Evolutionary conservation across 495 filamentous ascomycete genomes (phyloP), one percentile per base, ranked within the genome.

Genomic region (Penicillium canescens): DNA sequence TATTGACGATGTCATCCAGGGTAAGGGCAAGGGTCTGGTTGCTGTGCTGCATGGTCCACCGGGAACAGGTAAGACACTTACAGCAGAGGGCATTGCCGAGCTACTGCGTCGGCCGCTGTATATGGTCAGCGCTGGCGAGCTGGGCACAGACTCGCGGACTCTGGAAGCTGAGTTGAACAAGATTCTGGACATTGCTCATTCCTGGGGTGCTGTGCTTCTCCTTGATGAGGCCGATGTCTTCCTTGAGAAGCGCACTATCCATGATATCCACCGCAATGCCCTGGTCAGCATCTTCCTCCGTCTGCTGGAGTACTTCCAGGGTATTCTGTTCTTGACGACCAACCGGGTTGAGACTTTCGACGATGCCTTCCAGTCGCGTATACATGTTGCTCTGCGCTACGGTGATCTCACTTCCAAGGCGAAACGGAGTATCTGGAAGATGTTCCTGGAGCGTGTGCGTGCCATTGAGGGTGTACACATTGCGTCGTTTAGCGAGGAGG

Each of bases 61-160:
- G 1, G 90, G 91, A 21, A 92, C 89, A 1, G 91, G 91, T 42
- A 96, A 96, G 75, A 96, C 91, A 0, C 78, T 96, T 3, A 96
- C 91, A 0, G 92, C 90, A 4, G 91, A 96, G 61, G 86, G 88
- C 13, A 94, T 96, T 55, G 86, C 87, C 3, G 91, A 94, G 64
- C 79, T 91, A 4, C 82, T 95, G 37, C 83, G 87, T 60, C 86
- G 88, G 34, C 92, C 92, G 2, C 72, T 96, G 10, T 95, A 96
- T 65, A 90, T 87, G 83, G 89, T 94, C 51, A 85, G 80, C 40
- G 88, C 88, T 2, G 90, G 90, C 31, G 90, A 94, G 59, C 72
- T 96, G 1, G 91, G 91, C 38, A 95, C 88, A 0, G 86, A 92
- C 61, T 82, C 87, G 3, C 76, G 85, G n/a, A 82, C 78, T 14